Evolutionary conservation across 2,329 filamentous ascomycete genomes (phyloP), one percentile per base, ranked within the genome.

Genomic region (Colletotrichum sp.): DNA sequence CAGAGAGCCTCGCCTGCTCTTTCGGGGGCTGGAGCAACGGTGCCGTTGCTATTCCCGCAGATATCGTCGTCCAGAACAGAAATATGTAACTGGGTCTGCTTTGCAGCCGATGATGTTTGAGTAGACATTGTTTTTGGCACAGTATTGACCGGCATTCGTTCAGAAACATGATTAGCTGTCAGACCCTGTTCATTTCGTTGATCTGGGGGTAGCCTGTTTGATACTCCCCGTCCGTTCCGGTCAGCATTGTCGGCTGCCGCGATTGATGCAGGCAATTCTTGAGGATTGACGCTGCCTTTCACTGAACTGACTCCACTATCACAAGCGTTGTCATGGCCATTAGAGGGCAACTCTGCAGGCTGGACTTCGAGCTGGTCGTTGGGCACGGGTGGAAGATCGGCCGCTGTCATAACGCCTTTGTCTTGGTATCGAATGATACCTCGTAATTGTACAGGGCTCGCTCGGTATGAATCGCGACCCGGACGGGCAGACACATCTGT

Each of bases 351-450:
- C 25, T 19, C 22, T 25, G 27, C 12, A 71, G 22, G 15, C 36
- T 57, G 7, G 12, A 12, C n/a, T 5, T 64, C 72, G 52, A 73
- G 78, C 79, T 30, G 79, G 74, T 6, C 78, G 60, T 19, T 80
- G 13, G 28, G 16, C 11, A 48, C 11, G 8, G 27, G 36, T 15
- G 22, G 11, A 52, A 69, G 30, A 39, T 66, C 59, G 2, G 72
- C 32, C 9, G 57, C 64, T 27, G 70, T 69, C 65, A 72, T 79
- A 4, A 76, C 66, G n/a, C 72, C 75, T 48, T 76, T 75, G 32
- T 81, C 80, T 13, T 73, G 48, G 30, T 80, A 80, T 5, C 69
- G 75, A 25, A 80, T 28, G 22, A 80, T 78, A 4, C 4, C 22
- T 7, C 39, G 44, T 15, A 19, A 25, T 36, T 32, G n/a, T 12